Percentiles rank a stretch among this genome's conserved stretches.
These are phyloP conservation scores for Rehmannia glutinosa DNA, from an alignment of 257 asterid genomes.

Conservation along the genomic window DNA sequence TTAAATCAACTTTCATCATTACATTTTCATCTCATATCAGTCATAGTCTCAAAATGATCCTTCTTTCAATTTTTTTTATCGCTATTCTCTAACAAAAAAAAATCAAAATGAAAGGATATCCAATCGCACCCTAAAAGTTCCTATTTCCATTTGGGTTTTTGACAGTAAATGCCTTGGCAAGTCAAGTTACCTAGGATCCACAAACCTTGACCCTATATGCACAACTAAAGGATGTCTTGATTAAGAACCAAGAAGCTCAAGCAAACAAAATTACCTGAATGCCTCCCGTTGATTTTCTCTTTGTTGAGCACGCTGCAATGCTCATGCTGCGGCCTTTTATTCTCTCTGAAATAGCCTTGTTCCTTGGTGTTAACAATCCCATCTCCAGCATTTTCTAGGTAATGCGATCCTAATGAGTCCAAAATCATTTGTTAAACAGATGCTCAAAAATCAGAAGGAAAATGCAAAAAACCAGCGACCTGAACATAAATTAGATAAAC, in stretches of 20 bases:
- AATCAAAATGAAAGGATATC: too few species aligned
- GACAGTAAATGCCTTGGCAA: neutral
- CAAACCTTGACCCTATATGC: too few species aligned
- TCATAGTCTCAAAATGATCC: too few species aligned
- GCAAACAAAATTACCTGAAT: constrained; percentile 30
- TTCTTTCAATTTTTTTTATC: too few species aligned
- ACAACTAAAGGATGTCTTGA: neutral
- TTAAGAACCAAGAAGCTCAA: neutral
- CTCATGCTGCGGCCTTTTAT: constrained; percentile 24
- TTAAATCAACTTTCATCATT: too few species aligned
- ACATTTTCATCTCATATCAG: too few species aligned
- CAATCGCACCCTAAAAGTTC: too few species aligned
- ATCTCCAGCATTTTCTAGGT: constrained; percentile 19
- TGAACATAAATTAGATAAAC: neutral
- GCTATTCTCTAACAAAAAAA: too few species aligned
- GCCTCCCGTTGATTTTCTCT: constrained; percentile 18
- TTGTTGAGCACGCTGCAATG: constrained; percentile 16
- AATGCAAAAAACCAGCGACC: neutral
- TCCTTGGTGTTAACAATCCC: constrained; percentile 3
- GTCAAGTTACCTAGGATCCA: neutral
- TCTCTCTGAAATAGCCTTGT: constrained; percentile 2
- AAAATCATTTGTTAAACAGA: neutral
- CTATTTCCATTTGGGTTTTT: neutral
- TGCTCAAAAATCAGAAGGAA: neutral
- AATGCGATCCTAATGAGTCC: constrained; percentile 39